Percentiles rank a stretch among this genome's conserved stretches.
Evolutionary conservation across 2,329 filamentous ascomycete genomes (phyloP).

Genomic region (Didymosphaeria variabile): DNA sequence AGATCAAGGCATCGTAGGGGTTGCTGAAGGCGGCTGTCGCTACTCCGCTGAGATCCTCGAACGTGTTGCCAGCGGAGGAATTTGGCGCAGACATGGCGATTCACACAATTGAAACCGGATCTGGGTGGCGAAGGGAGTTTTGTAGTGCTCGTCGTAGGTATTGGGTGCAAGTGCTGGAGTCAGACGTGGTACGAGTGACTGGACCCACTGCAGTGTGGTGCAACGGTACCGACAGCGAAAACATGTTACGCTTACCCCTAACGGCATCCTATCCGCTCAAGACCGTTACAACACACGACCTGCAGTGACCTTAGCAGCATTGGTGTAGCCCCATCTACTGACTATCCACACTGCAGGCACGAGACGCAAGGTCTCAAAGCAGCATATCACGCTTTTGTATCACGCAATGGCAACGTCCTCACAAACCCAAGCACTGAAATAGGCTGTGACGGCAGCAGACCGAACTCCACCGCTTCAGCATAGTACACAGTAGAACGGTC

Average conservation of each 20-base stretch:
- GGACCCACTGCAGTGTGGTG: no score
- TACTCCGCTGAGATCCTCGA: slow-evolving; percentile 53
- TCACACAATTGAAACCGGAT: no score
- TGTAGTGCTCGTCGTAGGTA: neutral
- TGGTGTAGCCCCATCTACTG: no score
- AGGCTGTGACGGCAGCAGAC: no score
- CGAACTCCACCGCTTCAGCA: neutral
- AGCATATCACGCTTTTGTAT: no score
- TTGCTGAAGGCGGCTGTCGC: slow-evolving; percentile 63
- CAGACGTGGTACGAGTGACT: no score
- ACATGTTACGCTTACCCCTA: slow-evolving; percentile 1
- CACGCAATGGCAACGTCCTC: no score
- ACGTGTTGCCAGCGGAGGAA: slow-evolving; percentile 31
- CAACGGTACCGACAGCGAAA: no score
- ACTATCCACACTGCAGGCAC: no score
- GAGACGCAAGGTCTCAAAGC: no score
- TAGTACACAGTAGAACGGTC: neutral
- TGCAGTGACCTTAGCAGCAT: neutral
- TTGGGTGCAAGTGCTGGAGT: neutral
- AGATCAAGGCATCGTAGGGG: slow-evolving; percentile 78
- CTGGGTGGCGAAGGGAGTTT: neutral
- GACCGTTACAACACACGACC: neutral
- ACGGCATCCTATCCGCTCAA: slow-evolving; percentile 5
- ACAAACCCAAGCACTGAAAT: no score
- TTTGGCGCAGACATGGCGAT: slow-evolving; percentile 27